Conservation (phyloP, 2,329 filamentous ascomycete genomes). For the Coniochaeta sp. region DNA sequence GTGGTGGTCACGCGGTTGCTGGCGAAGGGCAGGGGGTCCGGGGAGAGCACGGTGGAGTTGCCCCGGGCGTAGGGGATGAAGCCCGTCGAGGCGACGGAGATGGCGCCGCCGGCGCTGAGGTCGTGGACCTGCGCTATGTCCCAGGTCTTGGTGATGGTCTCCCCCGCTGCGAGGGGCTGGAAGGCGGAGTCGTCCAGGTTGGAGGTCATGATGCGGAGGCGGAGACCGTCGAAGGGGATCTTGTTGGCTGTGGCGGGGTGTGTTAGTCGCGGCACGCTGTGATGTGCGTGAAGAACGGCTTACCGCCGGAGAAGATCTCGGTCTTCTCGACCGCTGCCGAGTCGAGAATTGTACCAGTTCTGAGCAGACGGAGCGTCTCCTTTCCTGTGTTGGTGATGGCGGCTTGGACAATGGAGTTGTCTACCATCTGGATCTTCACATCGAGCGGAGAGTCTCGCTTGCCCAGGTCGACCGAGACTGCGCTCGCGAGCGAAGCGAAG, state of each 20-base stretch:
- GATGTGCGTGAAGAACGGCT: no score
- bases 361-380: slow-evolving; percentile 41
- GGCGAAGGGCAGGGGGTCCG: slow-evolving; percentile 46
- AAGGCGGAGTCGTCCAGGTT: slow-evolving; percentile 41
- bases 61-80: slow-evolving; percentile 46
- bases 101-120: slow-evolving; percentile 41
- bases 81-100: slow-evolving; percentile 49
- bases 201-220: slow-evolving; percentile 37
- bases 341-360: slow-evolving; percentile 46
- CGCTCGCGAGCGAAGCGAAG: slow-evolving; percentile 26
- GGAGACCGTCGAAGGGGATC: slow-evolving; percentile 45
- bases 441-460: slow-evolving; percentile 33
- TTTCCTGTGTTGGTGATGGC: slow-evolving; percentile 45
- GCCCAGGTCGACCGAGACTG: slow-evolving; percentile 22
- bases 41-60: slow-evolving; percentile 39
- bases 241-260: slow-evolving; percentile 23
- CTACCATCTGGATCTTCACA: slow-evolving; percentile 37
- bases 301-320: slow-evolving; percentile 38
- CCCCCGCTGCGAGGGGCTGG: slow-evolving; percentile 36
- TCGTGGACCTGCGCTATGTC: slow-evolving; percentile 50
- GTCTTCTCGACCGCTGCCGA: slow-evolving; percentile 46
- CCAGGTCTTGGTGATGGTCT: slow-evolving; percentile 45
- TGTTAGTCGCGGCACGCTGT: no score
- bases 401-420: slow-evolving; percentile 47
- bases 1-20: slow-evolving; percentile 52